These are phyloP conservation scores for Solanum bukasovii DNA, from an alignment of 257 asterid species.

Conservation along the genomic window DNA sequence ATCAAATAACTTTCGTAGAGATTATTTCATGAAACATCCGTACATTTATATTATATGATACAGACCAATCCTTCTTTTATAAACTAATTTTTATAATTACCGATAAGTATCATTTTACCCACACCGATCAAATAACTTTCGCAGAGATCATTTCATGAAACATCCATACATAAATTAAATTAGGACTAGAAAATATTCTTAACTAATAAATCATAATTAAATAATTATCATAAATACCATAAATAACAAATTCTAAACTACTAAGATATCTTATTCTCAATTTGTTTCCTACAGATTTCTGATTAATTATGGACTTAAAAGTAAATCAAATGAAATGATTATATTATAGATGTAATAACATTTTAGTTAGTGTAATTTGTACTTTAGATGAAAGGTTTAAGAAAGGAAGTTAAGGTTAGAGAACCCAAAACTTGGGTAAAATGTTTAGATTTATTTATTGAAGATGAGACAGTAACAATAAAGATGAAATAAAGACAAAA, in stretches of 20 bases:
- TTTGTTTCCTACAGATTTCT: too few species aligned
- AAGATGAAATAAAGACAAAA: neutral
- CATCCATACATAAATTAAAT: neutral
- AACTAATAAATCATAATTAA: too few species aligned
- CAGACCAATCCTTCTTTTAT: too few species aligned
- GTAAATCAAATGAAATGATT: too few species aligned
- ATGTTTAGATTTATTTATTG: neutral
- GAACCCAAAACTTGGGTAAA: neutral
- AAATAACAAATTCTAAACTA: too few species aligned
- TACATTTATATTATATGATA: neutral
- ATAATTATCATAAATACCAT: too few species aligned
- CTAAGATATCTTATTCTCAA: too few species aligned
- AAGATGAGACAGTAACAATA: neutral
- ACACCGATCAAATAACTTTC: neutral
- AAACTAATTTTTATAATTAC: too few species aligned
- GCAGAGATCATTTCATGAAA: neutral
- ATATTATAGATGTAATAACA: neutral
- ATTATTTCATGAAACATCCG: neutral
- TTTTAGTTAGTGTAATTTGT: neutral
- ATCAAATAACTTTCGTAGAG: neutral
- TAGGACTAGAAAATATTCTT: too few species aligned
- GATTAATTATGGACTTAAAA: too few species aligned
- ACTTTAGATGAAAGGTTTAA: neutral
- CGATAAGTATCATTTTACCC: neutral
- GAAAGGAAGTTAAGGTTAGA: neutral